Conservation (phyloP, 805 yeast species). For the Saturnispora gosingensis region DNA sequence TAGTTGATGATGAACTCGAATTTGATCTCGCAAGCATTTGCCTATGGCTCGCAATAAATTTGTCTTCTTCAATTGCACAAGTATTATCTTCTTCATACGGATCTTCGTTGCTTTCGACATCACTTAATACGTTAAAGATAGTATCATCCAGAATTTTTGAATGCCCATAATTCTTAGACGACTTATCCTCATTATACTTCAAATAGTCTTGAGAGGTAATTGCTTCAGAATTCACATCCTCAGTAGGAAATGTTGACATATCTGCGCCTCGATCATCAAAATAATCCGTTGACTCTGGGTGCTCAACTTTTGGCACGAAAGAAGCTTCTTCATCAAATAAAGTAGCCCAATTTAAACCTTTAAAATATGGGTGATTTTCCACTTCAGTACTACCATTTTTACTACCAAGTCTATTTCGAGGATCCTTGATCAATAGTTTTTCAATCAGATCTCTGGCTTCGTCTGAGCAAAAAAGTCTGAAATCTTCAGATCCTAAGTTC, state of each 20-base stretch:
- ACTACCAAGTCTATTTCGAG: conserved; percentile 61
- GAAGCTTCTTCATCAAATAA: conserved; percentile 67
- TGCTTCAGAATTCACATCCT: conserved; percentile 14
- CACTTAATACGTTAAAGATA: conserved; percentile 2
- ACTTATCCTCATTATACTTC: conserved; percentile 13
- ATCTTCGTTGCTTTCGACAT: conserved; percentile 3
- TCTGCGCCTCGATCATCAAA: conserved; percentile 88
- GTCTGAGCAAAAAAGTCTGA: conserved; percentile 41
- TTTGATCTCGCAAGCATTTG: conserved; percentile 5
- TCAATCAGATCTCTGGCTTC: conserved; percentile 68
- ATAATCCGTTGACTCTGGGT: conserved; percentile 85
- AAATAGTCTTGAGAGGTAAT: conserved; percentile 20
- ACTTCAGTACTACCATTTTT: conserved; percentile 67
- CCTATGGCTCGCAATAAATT: neutral
- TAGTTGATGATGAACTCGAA: conserved; percentile 18
- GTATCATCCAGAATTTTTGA: neutral
- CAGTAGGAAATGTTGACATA: conserved; percentile 46
- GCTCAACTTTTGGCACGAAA: conserved; percentile 68
- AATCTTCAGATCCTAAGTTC: conserved; percentile 44
- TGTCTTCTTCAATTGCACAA: conserved; percentile 1
- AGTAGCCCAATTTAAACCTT: conserved; percentile 61
- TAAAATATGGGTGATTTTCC: conserved; percentile 68
- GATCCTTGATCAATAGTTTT: conserved; percentile 54
- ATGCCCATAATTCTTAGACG: neutral
- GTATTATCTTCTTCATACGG: neutral